These are phyloP conservation scores for Ganoderma sinense DNA, from an alignment of 1,284 basidiomycete genomes.

Conservation along the genomic window DNA sequence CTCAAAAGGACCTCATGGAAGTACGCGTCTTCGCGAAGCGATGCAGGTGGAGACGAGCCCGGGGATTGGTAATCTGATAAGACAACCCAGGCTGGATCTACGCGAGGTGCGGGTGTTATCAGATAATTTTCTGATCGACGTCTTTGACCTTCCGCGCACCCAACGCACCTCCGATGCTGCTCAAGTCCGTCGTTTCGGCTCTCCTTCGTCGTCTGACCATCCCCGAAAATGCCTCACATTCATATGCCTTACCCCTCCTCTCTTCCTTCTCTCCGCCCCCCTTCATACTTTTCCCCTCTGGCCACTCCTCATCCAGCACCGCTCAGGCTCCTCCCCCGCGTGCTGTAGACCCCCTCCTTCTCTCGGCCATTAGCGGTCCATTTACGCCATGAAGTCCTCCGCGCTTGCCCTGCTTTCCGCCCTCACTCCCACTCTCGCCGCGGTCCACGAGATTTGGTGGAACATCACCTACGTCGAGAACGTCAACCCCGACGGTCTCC, in stretches of 20 bases:
- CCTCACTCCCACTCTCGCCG: slow-evolving; percentile 54
- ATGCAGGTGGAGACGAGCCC: not conserved
- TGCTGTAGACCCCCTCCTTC: slow-evolving; percentile 3
- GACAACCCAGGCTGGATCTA: slow-evolving; percentile 18
- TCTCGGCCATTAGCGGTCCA: slow-evolving; percentile 9
- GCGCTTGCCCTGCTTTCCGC: slow-evolving; percentile 40
- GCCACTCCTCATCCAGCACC: slow-evolving; percentile 17
- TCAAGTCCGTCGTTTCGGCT: slow-evolving; percentile 11
- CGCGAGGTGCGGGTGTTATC: slow-evolving; percentile 32
- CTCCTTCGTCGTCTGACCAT: slow-evolving; percentile 16
- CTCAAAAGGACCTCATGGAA: slow-evolving; percentile 7
- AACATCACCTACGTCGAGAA: slow-evolving; percentile 78
- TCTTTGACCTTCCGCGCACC: not conserved
- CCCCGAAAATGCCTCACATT: slow-evolving; percentile 28
- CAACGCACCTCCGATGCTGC: slow-evolving; percentile 4
- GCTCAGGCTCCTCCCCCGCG: not conserved
- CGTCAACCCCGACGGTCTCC: slow-evolving; percentile 81
- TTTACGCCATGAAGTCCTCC: slow-evolving; percentile 34
- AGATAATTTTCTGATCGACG: slow-evolving; percentile 37
- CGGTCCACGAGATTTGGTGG: slow-evolving; percentile 80
- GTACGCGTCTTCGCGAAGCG: slow-evolving; percentile 1
- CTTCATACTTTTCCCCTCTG: slow-evolving; percentile 16
- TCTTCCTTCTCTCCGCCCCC: slow-evolving; percentile 11
- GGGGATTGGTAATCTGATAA: slow-evolving; percentile 32
- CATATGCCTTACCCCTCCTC: slow-evolving; percentile 14